phyloP scores from a whole-genome alignment of 192 early-diverging fungal species.

The Cladochytrium replicatum region DNA sequence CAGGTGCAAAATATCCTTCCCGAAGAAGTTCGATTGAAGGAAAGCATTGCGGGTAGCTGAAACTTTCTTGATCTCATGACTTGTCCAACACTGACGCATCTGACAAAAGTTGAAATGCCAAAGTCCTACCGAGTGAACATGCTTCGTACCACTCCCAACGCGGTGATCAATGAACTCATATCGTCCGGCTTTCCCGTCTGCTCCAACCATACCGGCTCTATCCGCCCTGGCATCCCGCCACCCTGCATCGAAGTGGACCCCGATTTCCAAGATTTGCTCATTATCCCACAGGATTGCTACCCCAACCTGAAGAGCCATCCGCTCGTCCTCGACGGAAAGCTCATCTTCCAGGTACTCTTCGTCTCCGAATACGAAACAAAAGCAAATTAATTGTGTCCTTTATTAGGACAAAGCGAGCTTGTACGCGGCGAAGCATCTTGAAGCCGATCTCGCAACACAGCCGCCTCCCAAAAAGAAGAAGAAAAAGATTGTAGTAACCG shows the following conservation, averaged over 20 bases:
- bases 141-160: constrained; percentile 53
- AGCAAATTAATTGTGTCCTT: no score
- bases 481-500: no score
- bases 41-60: constrained; percentile 32
- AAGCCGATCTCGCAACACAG: no score
- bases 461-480: no score
- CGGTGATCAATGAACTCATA: constrained; percentile 48
- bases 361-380: background rate
- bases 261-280: constrained; percentile 37
- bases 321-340: constrained; percentile 26
- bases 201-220: background rate
- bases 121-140: constrained; percentile 78
- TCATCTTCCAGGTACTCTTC: constrained; percentile 40
- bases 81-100: background rate
- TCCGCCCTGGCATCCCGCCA: no score
- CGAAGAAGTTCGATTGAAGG: constrained; percentile 31
- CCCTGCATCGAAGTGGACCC: constrained; percentile 28
- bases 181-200: constrained; percentile 12
- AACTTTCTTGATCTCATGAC: background rate
- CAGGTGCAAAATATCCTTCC: constrained; percentile 43
- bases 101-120: constrained; percentile 45
- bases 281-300: constrained; percentile 26
- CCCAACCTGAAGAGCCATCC: constrained; percentile 25
- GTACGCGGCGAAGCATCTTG: constrained; percentile 28
- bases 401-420: constrained; percentile 40